Evolutionary conservation across 805 yeast species (phyloP).

Genomic region (Spathaspora hagerdaliae): DNA sequence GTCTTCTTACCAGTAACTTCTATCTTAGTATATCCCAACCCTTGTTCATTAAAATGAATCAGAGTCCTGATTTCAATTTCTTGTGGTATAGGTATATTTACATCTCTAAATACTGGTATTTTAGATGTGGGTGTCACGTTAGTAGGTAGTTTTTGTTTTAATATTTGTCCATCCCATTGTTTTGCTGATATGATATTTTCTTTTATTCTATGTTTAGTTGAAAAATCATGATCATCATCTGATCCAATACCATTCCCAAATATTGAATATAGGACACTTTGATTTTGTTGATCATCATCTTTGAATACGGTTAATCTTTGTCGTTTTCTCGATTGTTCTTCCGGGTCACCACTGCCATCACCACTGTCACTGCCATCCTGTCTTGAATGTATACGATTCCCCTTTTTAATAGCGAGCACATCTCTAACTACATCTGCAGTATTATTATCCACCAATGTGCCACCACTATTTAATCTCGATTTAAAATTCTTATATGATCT

Average conservation of each 20-base stretch:
- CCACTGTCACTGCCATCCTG: neutral
- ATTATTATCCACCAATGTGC: conserved; percentile 8
- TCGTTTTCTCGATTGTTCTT: conserved; percentile 11
- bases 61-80: neutral
- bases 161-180: conserved; percentile 62
- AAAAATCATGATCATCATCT: conserved; percentile 36
- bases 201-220: conserved; percentile 49
- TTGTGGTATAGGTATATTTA: neutral
- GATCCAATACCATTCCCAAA: conserved; percentile 12
- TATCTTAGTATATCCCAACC: conserved; percentile 18
- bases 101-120: conserved; percentile 23
- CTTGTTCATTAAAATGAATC: conserved; percentile 4
- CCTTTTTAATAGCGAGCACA: conserved; percentile 31
- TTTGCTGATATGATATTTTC: conserved; percentile 57
- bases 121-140: conserved; percentile 12
- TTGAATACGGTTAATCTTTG: conserved; percentile 39
- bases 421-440: conserved; percentile 3
- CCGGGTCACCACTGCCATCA: neutral
- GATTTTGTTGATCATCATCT: conserved; percentile 20
- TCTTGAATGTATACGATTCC: neutral
- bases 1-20: conserved; percentile 54
- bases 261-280: conserved; percentile 16
- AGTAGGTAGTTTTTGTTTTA: conserved; percentile 35
- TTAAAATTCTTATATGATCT: conserved; percentile 41
- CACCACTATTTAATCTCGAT: conserved; percentile 18